Base-by-base conservation (phyloP, 1,139 yeast genomes). In the Kurtzmaniella quercitrusa region DNA sequence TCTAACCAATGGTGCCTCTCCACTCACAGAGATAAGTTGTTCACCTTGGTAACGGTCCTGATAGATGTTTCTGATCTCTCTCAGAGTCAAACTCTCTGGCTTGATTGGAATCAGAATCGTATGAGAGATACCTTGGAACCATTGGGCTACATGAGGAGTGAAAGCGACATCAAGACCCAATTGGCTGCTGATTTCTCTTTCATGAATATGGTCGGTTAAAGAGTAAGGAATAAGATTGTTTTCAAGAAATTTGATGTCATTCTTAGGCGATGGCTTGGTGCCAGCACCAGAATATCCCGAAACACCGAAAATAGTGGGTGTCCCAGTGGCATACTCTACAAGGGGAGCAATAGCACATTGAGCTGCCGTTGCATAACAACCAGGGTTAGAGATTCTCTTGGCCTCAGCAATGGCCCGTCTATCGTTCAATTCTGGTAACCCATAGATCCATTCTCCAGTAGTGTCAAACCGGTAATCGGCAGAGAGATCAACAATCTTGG, bases 201-300 rank as follows among this genome's bases (percentile, higher is more conserved):
- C 99, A 60, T 93, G 98, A 49, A 93, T 83, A 65, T 93, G 99
- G 63, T 93, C 96, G 17, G 98, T 94, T 58, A 94, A 75, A 2
- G 97, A 83, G 70, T 93, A 93, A 46, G 99, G 98, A 58, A 93
- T 87, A 62, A 94, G 73, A 69, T 93, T 93, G 69, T 94, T 81
- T 49, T 73, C 65, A 58, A 93, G 75, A 57, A 81, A 73, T 48
- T 79, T 75, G 44, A 85, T 70, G 61, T 93, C 98, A 62, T 93
- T 94, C 72, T 90, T 90, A 48, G 96, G 96, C 7, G 96, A 87
- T 46, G 98, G 98, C 68, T 94, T 93, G 43, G 99, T 91, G 51
- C 98, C 98, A 15, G 98, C 98, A 47, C 99, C 99, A 17, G 98
- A 91, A 65, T 93, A 93, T 40, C 99, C 99, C 41, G 96, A 88